Evolutionary conservation across 306 rosid genomes (phyloP).

Genomic region (Fragaria vesca): DNA sequence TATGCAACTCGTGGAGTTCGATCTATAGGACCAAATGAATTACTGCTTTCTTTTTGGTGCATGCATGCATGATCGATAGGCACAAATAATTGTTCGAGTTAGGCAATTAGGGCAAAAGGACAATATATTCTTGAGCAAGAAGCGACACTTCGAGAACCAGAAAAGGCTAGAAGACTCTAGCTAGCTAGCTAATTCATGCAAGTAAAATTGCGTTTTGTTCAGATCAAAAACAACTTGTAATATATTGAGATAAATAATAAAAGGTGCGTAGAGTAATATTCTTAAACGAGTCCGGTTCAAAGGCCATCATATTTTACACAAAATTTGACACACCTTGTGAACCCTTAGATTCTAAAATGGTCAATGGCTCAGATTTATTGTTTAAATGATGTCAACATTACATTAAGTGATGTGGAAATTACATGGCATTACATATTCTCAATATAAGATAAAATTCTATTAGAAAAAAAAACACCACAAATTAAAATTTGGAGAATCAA

Average conservation of each 20-base stretch:
- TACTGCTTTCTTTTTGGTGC: neutral
- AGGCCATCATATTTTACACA: too few relatives aligned
- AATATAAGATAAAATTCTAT: too few relatives aligned
- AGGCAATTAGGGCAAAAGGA: neutral
- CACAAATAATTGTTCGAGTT: neutral
- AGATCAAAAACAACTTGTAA: neutral
- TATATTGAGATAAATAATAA: too few relatives aligned
- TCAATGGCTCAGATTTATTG: too few relatives aligned
- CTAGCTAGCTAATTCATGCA: neutral
- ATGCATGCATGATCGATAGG: neutral
- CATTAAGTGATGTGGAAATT: too few relatives aligned
- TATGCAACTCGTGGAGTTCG: constrained; percentile 19
- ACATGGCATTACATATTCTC: too few relatives aligned
- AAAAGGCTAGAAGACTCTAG: neutral
- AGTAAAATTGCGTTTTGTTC: neutral
- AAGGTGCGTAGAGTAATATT: neutral
- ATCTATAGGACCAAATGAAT: neutral
- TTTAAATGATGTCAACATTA: too few relatives aligned
- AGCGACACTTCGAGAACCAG: neutral
- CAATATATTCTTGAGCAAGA: neutral
- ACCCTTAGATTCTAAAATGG: too few relatives aligned
- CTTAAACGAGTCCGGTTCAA: neutral
- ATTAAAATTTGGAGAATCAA: too few relatives aligned
- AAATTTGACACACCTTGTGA: too few relatives aligned
- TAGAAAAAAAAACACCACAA: too few relatives aligned